These are phyloP conservation scores for Mycoemilia scoparia DNA, from an alignment of 192 early-diverging fungal species.

Conservation along the genomic window DNA sequence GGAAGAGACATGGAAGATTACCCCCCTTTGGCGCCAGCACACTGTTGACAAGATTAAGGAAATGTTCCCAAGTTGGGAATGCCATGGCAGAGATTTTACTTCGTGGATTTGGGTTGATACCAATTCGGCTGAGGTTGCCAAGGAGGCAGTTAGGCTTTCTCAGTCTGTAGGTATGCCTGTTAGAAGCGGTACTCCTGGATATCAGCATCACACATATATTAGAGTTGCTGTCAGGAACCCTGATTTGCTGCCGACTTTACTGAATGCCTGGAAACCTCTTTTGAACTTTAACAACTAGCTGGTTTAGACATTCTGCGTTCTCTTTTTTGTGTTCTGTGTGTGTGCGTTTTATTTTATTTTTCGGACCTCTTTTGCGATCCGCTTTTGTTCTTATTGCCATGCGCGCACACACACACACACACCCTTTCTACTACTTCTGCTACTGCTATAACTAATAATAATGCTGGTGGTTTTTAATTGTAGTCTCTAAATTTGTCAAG, in stretches of 20 bases:
- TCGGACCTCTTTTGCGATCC: too few relatives aligned
- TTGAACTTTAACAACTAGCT: too few relatives aligned
- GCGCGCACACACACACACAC: too few relatives aligned
- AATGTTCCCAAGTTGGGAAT: conserved; percentile 35
- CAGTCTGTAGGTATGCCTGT: conserved; percentile 70
- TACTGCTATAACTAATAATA: too few relatives aligned
- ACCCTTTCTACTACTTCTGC: too few relatives aligned
- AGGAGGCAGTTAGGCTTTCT: conserved; percentile 43
- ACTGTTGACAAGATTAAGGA: conserved; percentile 11
- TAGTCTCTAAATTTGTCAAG: too few relatives aligned
- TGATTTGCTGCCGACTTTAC: conserved; percentile 43
- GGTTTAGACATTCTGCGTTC: too few relatives aligned
- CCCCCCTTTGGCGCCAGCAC: conserved; percentile 43
- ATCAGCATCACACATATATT: conserved; percentile 52
- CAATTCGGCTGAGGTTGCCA: conserved; percentile 32
- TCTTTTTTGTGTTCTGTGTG: too few relatives aligned
- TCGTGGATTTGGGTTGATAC: conserved; percentile 84
- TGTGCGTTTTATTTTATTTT: too few relatives aligned
- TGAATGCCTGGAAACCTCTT: conserved; percentile 46
- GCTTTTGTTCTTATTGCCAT: too few relatives aligned
- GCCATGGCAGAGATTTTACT: conserved; percentile 54
- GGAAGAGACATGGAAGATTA: conserved; percentile 61
- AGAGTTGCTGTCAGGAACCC: conserved; percentile 61
- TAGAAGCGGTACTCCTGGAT: conserved; percentile 56
- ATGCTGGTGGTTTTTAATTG: too few relatives aligned